phyloP scores from a whole-genome alignment of 805 yeast genomes.

The Yamadazyma endophytica region DNA sequence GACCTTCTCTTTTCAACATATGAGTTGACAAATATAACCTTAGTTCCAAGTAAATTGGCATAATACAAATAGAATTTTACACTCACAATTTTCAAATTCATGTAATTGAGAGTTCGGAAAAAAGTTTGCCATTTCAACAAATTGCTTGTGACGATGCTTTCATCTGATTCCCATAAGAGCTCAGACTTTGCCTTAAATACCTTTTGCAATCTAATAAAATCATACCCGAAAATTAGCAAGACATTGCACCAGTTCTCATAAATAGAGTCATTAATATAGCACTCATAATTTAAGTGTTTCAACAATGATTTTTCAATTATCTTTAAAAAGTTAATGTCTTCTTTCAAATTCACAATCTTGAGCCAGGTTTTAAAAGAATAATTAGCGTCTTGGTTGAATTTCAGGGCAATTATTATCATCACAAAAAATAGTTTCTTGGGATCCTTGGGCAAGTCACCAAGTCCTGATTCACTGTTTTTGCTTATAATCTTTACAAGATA shows the following conservation, averaged over 20 bases:
- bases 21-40: conserved; percentile 19
- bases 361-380: conserved; percentile 71
- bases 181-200: conserved; percentile 18
- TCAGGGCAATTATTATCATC: conserved; percentile 66
- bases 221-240: conserved; percentile 39
- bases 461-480: conserved; percentile 12
- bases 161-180: conserved; percentile 22
- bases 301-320: conserved; percentile 52
- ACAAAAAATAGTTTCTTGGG: conserved; percentile 67
- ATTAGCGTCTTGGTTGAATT: conserved; percentile 70
- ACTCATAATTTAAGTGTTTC: conserved; percentile 49
- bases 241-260: conserved; percentile 48
- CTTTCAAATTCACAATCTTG: conserved; percentile 57
- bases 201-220: conserved; percentile 34
- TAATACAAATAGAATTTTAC: conserved; percentile 26
- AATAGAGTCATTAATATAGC: conserved; percentile 46
- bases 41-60: conserved; percentile 24
- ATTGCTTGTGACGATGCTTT: conserved; percentile 15
- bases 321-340: conserved; percentile 41
- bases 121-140: conserved; percentile 26
- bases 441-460: conserved; percentile 12
- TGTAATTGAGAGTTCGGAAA: conserved; percentile 19
- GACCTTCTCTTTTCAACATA: conserved; percentile 11
- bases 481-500: conserved; percentile 53
- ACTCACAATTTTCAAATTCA: conserved; percentile 17